A percentile compares a stretch with the other conserved stretches of the same genome.
Evolutionary conservation across 352 stramenopile species (phyloP).

Genomic region (Phytophthora idaei): DNA sequence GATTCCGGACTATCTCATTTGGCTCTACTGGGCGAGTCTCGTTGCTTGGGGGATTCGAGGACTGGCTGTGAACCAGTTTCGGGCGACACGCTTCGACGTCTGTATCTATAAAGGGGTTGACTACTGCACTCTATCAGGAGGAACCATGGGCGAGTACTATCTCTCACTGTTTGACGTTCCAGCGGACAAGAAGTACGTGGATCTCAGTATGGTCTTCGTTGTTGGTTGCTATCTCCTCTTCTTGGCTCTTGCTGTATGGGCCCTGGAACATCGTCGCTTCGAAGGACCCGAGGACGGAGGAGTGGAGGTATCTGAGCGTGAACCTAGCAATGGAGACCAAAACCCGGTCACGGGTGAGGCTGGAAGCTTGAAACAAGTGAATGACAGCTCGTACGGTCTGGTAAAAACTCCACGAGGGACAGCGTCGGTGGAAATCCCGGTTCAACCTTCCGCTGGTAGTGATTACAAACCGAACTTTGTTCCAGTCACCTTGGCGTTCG

Average conservation of each 20-base stretch:
- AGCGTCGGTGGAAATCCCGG: conserved; percentile 20
- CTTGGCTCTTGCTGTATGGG: conserved; percentile 32
- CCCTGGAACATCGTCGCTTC: conserved; percentile 40
- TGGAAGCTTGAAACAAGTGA: conserved; percentile 3
- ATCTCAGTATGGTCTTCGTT: conserved; percentile 44
- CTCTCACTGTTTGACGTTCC: conserved; percentile 45
- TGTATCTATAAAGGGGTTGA: conserved; percentile 41
- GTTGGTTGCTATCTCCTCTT: conserved; percentile 44
- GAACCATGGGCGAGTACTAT: conserved; percentile 50
- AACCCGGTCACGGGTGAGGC: neutral
- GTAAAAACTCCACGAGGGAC: conserved; percentile 32
- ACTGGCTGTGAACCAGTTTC: conserved; percentile 48
- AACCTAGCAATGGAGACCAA: neutral
- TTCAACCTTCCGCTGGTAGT: conserved; percentile 11
- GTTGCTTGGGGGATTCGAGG: conserved; percentile 42
- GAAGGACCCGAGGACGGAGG: conserved; percentile 29
- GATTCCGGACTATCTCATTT: conserved; percentile 53
- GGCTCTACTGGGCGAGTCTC: conserved; percentile 52
- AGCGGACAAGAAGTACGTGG: conserved; percentile 38
- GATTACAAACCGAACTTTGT: conserved; percentile 32
- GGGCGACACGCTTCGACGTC: conserved; percentile 38
- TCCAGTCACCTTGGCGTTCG: conserved; percentile 49
- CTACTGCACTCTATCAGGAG: conserved; percentile 31
- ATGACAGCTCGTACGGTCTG: conserved; percentile 22
- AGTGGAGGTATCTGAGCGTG: conserved; percentile 2